Conservation (phyloP, 1,139 yeast species). For the Geotrichum fermentans region DNA sequence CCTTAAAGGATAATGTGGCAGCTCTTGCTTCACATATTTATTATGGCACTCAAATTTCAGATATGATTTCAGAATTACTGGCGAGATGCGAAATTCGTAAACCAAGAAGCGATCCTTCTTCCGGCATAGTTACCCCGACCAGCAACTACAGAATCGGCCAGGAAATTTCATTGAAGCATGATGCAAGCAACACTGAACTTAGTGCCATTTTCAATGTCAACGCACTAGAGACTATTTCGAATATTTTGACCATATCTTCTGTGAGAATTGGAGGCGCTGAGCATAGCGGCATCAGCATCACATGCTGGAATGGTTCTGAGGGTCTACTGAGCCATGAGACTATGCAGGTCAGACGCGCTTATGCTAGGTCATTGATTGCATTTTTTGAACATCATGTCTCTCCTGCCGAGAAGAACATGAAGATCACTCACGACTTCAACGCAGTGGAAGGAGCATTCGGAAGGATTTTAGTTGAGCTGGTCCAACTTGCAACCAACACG, state of each 20-base stretch:
- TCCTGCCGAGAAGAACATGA: not conserved
- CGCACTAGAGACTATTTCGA: slow-evolving; percentile 10
- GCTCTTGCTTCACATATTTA: slow-evolving; percentile 67
- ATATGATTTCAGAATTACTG: slow-evolving; percentile 54
- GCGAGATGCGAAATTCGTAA: slow-evolving; percentile 9
- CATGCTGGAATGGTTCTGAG: slow-evolving; percentile 37
- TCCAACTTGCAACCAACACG: slow-evolving; percentile 3
- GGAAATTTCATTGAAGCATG: not conserved
- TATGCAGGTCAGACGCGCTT: slow-evolving; percentile 29
- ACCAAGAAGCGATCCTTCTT: not conserved
- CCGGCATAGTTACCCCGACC: slow-evolving; percentile 1
- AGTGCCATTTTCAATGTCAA: not conserved
- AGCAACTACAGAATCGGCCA: not conserved
- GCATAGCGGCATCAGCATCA: slow-evolving; percentile 19
- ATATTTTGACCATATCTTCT: slow-evolving; percentile 5
- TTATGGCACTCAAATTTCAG: slow-evolving; percentile 76
- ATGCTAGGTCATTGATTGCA: slow-evolving; percentile 27
- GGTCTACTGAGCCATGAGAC: slow-evolving; percentile 29
- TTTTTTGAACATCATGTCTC: slow-evolving; percentile 23
- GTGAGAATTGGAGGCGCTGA: slow-evolving; percentile 2
- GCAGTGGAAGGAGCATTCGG: slow-evolving; percentile 10
- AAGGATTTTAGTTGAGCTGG: slow-evolving; percentile 2
- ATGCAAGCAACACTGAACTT: not conserved
- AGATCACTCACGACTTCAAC: not conserved
- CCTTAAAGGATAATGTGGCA: slow-evolving; percentile 45